These are phyloP conservation scores for Lactarius psammicola DNA, from an alignment of 768 basidiomycete genomes.

Conservation along the genomic window DNA sequence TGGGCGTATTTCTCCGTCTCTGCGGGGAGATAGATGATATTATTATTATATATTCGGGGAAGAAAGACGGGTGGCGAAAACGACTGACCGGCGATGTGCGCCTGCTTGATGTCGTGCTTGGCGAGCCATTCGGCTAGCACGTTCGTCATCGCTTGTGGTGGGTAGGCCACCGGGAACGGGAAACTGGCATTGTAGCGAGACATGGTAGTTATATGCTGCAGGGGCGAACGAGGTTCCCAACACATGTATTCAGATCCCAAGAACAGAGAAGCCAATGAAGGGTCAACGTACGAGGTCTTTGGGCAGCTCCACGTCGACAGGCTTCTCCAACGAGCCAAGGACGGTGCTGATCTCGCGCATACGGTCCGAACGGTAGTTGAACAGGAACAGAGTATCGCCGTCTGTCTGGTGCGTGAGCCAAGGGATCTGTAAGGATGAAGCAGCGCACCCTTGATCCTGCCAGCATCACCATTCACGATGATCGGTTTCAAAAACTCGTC, in stretches of 20 bases:
- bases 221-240: no score
- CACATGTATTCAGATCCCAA: neutral
- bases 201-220: slow-evolving; percentile 87
- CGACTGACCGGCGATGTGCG: slow-evolving; percentile 77
- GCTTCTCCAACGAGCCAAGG: slow-evolving; percentile 78
- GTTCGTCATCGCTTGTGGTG: slow-evolving; percentile 92
- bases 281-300: slow-evolving; percentile 62
- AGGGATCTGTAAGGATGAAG: no score
- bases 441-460: slow-evolving; percentile 76
- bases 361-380: slow-evolving; percentile 97
- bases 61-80: neutral
- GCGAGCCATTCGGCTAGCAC: slow-evolving; percentile 91
- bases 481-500: slow-evolving; percentile 97
- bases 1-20: slow-evolving; percentile 99
- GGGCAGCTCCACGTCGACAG: slow-evolving; percentile 79
- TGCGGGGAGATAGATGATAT: slow-evolving; percentile 27
- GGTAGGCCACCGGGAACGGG: slow-evolving; percentile 87
- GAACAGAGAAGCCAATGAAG: neutral
- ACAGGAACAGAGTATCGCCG: slow-evolving; percentile 87
- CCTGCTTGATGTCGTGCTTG: slow-evolving; percentile 76
- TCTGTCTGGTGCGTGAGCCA: slow-evolving; percentile 44
- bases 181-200: slow-evolving; percentile 89
- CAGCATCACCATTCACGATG: slow-evolving; percentile 75
- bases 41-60: no score
- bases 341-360: slow-evolving; percentile 89